Conservation (phyloP, 371 early-diverging fungal genomes). For the Mucor plumbeus region DNA sequence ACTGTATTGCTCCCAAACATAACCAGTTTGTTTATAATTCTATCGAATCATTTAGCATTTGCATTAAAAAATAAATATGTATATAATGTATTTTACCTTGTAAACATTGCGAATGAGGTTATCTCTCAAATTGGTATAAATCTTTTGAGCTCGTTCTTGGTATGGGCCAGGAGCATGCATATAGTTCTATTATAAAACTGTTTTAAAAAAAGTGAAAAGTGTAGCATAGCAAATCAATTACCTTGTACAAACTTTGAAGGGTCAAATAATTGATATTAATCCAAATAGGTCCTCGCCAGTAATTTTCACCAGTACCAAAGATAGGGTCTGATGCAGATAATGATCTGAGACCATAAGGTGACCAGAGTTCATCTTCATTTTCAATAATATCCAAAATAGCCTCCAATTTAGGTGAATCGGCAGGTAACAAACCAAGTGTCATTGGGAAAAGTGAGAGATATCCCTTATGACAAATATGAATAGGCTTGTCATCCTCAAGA, state of each 20-base stretch:
- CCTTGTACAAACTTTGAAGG: slow-evolving; percentile 73
- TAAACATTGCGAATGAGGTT: slow-evolving; percentile 82
- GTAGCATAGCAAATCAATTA: slow-evolving; percentile 9
- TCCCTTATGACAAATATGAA: slow-evolving; percentile 85
- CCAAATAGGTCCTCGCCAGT: slow-evolving; percentile 97
- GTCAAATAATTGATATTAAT: slow-evolving; percentile 92
- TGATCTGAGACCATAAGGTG: slow-evolving; percentile 81
- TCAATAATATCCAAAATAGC: slow-evolving; percentile 77
- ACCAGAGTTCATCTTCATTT: slow-evolving; percentile 81
- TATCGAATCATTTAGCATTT: slow-evolving; percentile 11
- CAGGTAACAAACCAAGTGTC: slow-evolving; percentile 74
- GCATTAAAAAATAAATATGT: no score
- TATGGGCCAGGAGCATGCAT: slow-evolving; percentile 69
- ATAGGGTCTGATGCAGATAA: slow-evolving; percentile 75
- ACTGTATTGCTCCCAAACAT: slow-evolving; percentile 95
- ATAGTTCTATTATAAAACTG: slow-evolving; percentile 61
- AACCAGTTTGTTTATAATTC: slow-evolving; percentile 84
- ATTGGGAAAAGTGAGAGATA: slow-evolving; percentile 88
- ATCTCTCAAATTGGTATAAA: slow-evolving; percentile 76
- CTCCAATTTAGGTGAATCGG: slow-evolving; percentile 72
- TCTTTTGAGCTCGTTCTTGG: slow-evolving; percentile 66
- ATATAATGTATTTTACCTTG: slow-evolving; percentile 51
- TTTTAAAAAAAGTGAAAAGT: not conserved
- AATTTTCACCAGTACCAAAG: slow-evolving; percentile 87
- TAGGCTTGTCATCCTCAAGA: slow-evolving; percentile 51